These are phyloP conservation scores for Schizosaccharomyces osmophilus DNA, from an alignment of 805 yeast genomes.

Conservation along the genomic window DNA sequence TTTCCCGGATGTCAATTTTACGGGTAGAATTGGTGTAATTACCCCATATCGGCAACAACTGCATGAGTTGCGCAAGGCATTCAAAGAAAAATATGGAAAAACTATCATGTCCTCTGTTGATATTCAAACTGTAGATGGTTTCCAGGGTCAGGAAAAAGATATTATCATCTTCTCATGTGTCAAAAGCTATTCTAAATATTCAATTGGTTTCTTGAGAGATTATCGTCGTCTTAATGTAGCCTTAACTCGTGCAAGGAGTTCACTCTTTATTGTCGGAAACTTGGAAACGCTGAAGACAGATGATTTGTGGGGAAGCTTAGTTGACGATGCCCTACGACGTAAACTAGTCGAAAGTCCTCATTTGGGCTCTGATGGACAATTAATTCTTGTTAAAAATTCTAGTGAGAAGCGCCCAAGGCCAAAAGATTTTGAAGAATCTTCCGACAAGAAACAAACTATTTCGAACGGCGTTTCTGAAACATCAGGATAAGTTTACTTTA, in stretches of 20 bases:
- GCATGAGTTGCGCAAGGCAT: constrained; percentile 28
- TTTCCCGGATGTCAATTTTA: constrained; percentile 29
- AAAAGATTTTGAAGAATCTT: not conserved
- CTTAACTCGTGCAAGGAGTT: constrained; percentile 71
- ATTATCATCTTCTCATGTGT: constrained; percentile 87
- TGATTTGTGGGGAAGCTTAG: not conserved
- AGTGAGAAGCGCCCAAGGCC: not conserved
- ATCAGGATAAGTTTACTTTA: no score
- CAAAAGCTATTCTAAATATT: constrained; percentile 32
- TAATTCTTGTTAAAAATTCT: not conserved
- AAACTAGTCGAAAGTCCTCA: not conserved
- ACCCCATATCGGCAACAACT: constrained; percentile 91
- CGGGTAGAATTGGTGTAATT: constrained; percentile 63
- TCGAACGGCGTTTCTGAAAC: not conserved
- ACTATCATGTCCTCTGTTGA: constrained; percentile 42
- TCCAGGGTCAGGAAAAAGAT: constrained; percentile 94
- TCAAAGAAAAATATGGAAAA: constrained; percentile 36
- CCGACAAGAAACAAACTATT: not conserved
- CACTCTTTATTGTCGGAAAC: constrained; percentile 81
- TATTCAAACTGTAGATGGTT: constrained; percentile 91
- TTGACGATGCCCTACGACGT: not conserved
- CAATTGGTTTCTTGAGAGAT: constrained; percentile 74
- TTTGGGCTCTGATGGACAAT: not conserved
- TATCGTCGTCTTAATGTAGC: constrained; percentile 93
- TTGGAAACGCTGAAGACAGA: not conserved